A percentile compares a stretch with the other conserved stretches of the same genome.
phyloP scores from a whole-genome alignment of 1,284 basidiomycete species.

The Cutaneotrichosporon curvatum region DNA sequence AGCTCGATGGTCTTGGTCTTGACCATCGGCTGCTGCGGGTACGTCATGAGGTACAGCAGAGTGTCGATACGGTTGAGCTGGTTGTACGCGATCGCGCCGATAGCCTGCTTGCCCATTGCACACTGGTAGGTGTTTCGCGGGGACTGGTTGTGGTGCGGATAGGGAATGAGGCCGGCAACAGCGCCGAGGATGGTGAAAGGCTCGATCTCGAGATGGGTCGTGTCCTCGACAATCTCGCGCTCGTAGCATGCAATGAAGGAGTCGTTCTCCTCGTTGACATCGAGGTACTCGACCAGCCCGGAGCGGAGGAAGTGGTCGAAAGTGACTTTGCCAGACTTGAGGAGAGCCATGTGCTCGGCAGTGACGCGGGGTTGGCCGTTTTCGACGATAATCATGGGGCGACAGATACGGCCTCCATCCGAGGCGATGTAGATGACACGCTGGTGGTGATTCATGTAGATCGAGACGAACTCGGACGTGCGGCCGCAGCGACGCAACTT shows the following conservation, averaged over 20 bases:
- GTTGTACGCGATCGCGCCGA: slow-evolving; percentile 98
- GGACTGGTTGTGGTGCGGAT: slow-evolving; percentile 99
- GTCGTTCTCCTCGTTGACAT: slow-evolving; percentile 99
- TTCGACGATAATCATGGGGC: slow-evolving; percentile 97
- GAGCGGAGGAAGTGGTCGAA: slow-evolving; percentile 93
- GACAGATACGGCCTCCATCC: slow-evolving; percentile 96
- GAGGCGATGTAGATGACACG: slow-evolving; percentile 92
- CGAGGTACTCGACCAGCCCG: slow-evolving; percentile 98
- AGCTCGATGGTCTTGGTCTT: slow-evolving; percentile 98
- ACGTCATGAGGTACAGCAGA: slow-evolving; percentile 95
- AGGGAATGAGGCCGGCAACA: slow-evolving; percentile 96
- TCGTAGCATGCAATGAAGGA: slow-evolving; percentile 96
- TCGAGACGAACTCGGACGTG: slow-evolving; percentile 92
- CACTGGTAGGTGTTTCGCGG: slow-evolving; percentile 99
- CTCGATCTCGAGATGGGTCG: slow-evolving; percentile 97
- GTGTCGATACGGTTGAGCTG: slow-evolving; percentile 98
- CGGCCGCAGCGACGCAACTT: slow-evolving; percentile 83
- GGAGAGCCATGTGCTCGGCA: slow-evolving; percentile 70
- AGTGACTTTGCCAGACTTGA: slow-evolving; percentile 69
- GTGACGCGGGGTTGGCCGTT: slow-evolving; percentile 69
- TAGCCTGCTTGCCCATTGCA: slow-evolving; percentile 99
- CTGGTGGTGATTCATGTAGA: slow-evolving; percentile 96
- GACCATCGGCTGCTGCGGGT: slow-evolving; percentile 99
- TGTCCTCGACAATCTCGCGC: slow-evolving; percentile 67
- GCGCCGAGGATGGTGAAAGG: slow-evolving; percentile 97